These are phyloP conservation scores for Venturia nashicola DNA, from an alignment of 2,329 filamentous ascomycete species.

Conservation along the genomic window DNA sequence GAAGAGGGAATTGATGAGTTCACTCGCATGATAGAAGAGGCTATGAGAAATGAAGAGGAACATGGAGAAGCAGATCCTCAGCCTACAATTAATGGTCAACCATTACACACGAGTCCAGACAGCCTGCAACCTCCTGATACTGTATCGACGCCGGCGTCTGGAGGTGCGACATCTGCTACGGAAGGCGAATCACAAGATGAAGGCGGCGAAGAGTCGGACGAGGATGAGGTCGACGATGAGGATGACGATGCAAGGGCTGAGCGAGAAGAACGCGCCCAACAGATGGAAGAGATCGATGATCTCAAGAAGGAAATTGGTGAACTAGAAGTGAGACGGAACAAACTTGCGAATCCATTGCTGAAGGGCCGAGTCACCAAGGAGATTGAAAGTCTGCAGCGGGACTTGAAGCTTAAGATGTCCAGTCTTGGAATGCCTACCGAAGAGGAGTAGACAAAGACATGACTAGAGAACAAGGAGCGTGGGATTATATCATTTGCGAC, in stretches of 20 bases:
- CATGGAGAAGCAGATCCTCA: background rate
- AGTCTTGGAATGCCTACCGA: slow-evolving; percentile 4
- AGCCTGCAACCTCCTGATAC: slow-evolving; percentile 17
- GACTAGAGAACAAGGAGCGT: background rate
- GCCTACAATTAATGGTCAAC: background rate
- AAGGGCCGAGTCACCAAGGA: slow-evolving; percentile 36
- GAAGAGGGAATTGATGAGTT: slow-evolving; percentile 24
- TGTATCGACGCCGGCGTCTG: slow-evolving; percentile 18
- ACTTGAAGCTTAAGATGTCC: slow-evolving; percentile 38
- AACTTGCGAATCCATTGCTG: slow-evolving; percentile 35
- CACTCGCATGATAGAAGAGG: slow-evolving; percentile 13
- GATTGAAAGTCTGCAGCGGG: slow-evolving; percentile 38
- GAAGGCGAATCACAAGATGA: slow-evolving; percentile 27
- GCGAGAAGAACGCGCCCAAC: slow-evolving; percentile 33
- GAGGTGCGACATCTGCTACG: slow-evolving; percentile 16
- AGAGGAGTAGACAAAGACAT: slow-evolving; percentile 1
- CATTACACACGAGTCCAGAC: slow-evolving; percentile 12
- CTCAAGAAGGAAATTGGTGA: slow-evolving; percentile 37
- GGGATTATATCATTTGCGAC: background rate
- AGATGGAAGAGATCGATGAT: slow-evolving; percentile 41
- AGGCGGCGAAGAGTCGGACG: slow-evolving; percentile 34
- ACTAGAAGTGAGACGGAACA: slow-evolving; percentile 29
- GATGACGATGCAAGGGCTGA: slow-evolving; percentile 40
- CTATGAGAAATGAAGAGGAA: background rate
- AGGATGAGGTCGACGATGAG: slow-evolving; percentile 18